Evolutionary conservation across 2,329 filamentous ascomycete species (phyloP), one percentile per base, ranked within the genome.

Genomic region (Fusarium scirpi): DNA sequence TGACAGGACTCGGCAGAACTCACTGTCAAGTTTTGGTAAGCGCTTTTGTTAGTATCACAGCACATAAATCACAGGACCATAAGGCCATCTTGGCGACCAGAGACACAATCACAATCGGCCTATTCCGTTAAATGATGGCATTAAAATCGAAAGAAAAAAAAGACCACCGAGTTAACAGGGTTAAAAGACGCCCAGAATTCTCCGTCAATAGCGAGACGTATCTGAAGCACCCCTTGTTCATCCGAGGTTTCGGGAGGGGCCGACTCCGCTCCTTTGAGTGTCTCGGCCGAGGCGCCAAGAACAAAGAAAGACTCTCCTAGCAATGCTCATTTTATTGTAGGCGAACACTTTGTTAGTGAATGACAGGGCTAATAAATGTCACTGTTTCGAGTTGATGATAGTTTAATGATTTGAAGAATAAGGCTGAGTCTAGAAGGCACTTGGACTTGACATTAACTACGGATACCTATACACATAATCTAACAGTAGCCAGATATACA

Each of bases 151-250:
- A 40, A 20, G 12, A 8, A 62, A 45, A 45, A 62, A 62, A 25
- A 62, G 20, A 49, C 45, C 44, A 62, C 53, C 38, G 10, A 43
- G 25, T 53, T 18, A 44, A n/a, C 52, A 13, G 44, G 41, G 34
- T 18, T 38, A 20, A 47, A 32, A 27, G 32, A 27, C 47, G 62
- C 62, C 47, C 48, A 59, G 44, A 67, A 70, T 70, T 70, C 67
- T 71, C 67, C 67, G 46, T 70, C 67, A 70, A 70, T 70, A 53
- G 67, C 67, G 67, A 71, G 67, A 70, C 67, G 55, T n/a, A 43
- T 46, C 52, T 70, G 67, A 68, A 71, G 64, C 71, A 71, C 43
- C 59, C 71, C 68, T 66, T 49, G 59, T 63, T 63, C 57, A 48
- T 63, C 63, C 49, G 44, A 61, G 58, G 67, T 73, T 73, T 73